A percentile compares a stretch with the other conserved stretches of the same genome.
phyloP scores from a whole-genome alignment of 2,329 filamentous ascomycete species.

The Exophiala aquamarina region DNA sequence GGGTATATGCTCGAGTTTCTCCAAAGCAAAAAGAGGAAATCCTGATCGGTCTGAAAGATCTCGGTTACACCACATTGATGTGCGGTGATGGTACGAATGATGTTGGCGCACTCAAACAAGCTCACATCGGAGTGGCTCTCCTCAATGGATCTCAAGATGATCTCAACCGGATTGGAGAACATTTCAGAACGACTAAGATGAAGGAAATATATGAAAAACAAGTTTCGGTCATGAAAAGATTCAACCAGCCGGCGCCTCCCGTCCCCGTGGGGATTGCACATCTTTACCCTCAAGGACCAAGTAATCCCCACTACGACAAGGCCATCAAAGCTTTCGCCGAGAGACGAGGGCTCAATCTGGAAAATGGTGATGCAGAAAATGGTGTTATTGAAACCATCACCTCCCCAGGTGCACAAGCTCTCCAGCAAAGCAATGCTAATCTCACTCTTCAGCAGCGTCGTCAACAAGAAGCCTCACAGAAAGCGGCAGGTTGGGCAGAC shows the following conservation, averaged over 20 bases:
- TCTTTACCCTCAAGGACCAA: conserved; percentile 84
- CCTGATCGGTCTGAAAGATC: conserved; percentile 90
- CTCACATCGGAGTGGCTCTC: conserved; percentile 92
- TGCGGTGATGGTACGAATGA: conserved; percentile 98
- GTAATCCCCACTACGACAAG: conserved; percentile 91
- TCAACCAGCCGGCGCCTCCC: conserved; percentile 91
- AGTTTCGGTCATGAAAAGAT: conserved; percentile 82
- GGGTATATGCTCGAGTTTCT: conserved; percentile 97
- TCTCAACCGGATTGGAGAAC: conserved; percentile 85
- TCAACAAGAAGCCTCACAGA: conserved; percentile 62
- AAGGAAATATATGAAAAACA: conserved; percentile 99
- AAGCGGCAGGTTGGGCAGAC: conserved; percentile 78
- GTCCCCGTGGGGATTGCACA: conserved; percentile 92
- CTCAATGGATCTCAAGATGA: conserved; percentile 94
- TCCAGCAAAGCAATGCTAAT: conserved; percentile 52
- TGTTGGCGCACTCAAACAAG: conserved; percentile 95
- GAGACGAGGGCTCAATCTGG: conserved; percentile 60
- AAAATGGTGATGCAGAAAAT: conserved; percentile 54
- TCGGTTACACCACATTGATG: conserved; percentile 98
- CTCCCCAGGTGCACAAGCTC: conserved; percentile 63
- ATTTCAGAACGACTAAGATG: conserved; percentile 93
- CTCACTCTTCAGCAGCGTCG: conserved; percentile 52
- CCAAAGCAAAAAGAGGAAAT: conserved; percentile 99
- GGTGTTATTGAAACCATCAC: conserved; percentile 62
- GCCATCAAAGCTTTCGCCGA: conserved; percentile 83